These are phyloP conservation scores for Clitoria ternatea DNA, from an alignment of 306 rosid species.

Conservation along the genomic window DNA sequence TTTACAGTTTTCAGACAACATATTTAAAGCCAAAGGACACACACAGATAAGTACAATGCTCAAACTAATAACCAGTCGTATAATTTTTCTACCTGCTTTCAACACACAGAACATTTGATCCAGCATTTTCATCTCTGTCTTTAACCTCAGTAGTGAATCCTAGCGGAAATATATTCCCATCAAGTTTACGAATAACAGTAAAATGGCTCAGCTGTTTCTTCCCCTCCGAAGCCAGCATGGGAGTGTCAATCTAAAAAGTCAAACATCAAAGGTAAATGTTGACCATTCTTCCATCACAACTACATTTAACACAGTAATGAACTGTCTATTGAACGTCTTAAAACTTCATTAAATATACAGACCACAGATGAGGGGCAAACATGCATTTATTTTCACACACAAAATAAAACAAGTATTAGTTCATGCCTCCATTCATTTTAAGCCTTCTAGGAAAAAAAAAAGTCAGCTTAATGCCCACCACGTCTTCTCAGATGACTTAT, in stretches of 20 bases:
- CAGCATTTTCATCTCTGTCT: slow-evolving; percentile 68
- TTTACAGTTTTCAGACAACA: not conserved
- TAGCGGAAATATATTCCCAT: slow-evolving; percentile 82
- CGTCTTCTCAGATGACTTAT: slow-evolving; percentile 8
- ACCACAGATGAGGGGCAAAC: not conserved
- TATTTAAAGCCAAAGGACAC: not conserved
- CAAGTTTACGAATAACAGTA: slow-evolving; percentile 89
- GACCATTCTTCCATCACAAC: slow-evolving; percentile 16
- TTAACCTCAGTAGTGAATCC: slow-evolving; percentile 71
- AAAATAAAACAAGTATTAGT: not conserved
- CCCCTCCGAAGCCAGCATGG: slow-evolving; percentile 95
- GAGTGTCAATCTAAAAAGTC: slow-evolving; percentile 80
- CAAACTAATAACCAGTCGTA: not conserved
- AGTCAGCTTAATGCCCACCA: not conserved
- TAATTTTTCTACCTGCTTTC: slow-evolving; percentile 68
- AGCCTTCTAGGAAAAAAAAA: not conserved
- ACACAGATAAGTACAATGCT: not conserved
- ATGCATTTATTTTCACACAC: not conserved
- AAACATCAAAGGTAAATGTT: slow-evolving; percentile 25
- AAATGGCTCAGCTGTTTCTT: slow-evolving; percentile 79
- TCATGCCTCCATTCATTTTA: not conserved
- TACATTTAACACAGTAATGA: not conserved
- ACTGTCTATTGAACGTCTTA: not conserved
- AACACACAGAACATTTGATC: slow-evolving; percentile 60
- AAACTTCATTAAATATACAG: not conserved